phyloP scores from a whole-genome alignment of 2,329 filamentous ascomycete genomes.

The Emmonsiellopsis sp. region DNA sequence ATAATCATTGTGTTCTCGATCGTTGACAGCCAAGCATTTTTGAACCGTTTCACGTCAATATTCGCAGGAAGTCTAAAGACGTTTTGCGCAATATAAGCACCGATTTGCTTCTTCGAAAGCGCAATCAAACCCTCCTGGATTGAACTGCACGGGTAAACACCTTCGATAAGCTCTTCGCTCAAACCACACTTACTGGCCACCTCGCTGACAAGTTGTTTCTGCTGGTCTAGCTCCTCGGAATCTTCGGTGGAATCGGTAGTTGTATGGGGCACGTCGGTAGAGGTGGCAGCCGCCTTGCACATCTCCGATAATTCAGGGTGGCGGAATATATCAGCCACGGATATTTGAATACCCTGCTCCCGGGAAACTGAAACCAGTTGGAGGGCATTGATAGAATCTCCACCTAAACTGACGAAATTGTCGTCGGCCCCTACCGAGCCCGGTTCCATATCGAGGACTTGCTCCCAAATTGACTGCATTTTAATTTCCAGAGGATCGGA shows the following conservation, averaged over 20 bases:
- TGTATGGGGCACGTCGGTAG: background rate
- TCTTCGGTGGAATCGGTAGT: background rate
- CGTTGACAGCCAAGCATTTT: constrained; percentile 53
- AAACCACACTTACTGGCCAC: constrained; percentile 15
- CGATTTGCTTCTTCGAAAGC: constrained; percentile 31
- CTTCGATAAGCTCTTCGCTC: constrained; percentile 5
- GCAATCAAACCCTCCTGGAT: constrained; percentile 13
- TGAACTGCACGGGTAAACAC: constrained; percentile 11
- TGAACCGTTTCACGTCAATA: constrained; percentile 43
- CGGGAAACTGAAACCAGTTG: constrained; percentile 35
- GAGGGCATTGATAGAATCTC: constrained; percentile 42
- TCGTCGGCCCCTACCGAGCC: constrained; percentile 35
- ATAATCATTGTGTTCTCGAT: constrained; percentile 62
- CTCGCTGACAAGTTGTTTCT: constrained; percentile 2
- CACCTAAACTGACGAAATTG: constrained; percentile 39
- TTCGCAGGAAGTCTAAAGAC: constrained; percentile 55
- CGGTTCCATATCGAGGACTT: constrained; percentile 28
- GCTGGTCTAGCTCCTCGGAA: background rate
- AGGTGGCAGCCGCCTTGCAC: constrained; percentile 25
- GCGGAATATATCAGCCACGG: constrained; percentile 37
- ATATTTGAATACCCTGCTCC: constrained; percentile 30
- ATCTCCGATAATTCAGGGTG: constrained; percentile 36
- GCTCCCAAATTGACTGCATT: constrained; percentile 31
- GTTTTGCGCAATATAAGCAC: constrained; percentile 56
- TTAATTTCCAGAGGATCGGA: constrained; percentile 19